phyloP scores from a whole-genome alignment of 176 grass and related monocot genomes.

The Aegilops bicornis region DNA sequence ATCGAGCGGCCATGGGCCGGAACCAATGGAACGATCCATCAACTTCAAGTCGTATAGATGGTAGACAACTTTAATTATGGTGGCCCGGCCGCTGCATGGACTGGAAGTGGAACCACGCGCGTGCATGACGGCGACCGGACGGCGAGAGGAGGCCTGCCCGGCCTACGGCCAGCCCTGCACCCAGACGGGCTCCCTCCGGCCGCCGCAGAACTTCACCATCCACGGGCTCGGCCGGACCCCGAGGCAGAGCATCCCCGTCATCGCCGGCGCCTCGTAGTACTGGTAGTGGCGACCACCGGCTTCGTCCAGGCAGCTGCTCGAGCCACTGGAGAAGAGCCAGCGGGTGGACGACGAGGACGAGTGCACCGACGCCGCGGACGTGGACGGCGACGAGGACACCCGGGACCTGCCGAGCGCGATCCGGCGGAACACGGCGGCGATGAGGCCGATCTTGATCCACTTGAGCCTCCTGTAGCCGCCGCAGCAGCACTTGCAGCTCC shows the following conservation, averaged over 20 bases:
- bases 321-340: constrained; percentile 48
- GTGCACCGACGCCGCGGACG: constrained; percentile 24
- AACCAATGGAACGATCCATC: not conserved
- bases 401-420: constrained; percentile 23
- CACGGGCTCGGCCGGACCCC: constrained; percentile 27
- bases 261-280: constrained; percentile 1
- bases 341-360: constrained; percentile 48
- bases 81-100: not conserved
- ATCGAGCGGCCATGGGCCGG: not conserved
- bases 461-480: constrained; percentile 35
- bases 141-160: not conserved
- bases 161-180: constrained; percentile 33
- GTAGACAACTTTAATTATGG: constrained; percentile 3
- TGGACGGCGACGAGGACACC: not conserved
- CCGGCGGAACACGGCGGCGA: constrained; percentile 47
- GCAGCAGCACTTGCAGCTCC: constrained; percentile 17
- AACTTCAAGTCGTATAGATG: not conserved
- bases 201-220: constrained; percentile 34
- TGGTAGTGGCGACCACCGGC: not conserved
- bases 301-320: not conserved
- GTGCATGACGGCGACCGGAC: constrained; percentile 14
- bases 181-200: constrained; percentile 17
- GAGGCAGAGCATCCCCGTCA: constrained; percentile 17
- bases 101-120: not conserved
- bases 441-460: constrained; percentile 43